Conservation (phyloP, 23 red algal genomes). For the Gracilaria vermiculophylla region DNA sequence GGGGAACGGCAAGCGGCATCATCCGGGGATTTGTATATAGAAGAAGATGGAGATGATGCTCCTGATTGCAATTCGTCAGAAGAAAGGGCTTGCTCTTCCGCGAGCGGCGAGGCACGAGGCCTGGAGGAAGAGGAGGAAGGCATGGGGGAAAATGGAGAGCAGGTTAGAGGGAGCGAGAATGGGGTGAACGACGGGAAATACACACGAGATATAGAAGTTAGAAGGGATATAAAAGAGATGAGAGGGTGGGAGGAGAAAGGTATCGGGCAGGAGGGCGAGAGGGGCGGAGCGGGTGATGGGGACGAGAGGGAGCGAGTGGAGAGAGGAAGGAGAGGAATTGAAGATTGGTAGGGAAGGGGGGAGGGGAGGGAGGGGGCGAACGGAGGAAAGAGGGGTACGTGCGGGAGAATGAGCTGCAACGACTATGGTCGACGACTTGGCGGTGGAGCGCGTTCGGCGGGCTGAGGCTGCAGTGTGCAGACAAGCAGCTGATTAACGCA, state of each 20-base stretch:
- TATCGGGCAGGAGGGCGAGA: neutral
- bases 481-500: slow-evolving; percentile 26
- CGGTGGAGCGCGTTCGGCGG: slow-evolving; percentile 27
- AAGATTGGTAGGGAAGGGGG: neutral
- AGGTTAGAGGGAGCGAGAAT: neutral
- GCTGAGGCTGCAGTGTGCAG: slow-evolving; percentile 16
- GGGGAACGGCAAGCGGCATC: neutral
- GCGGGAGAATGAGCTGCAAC: slow-evolving; percentile 25
- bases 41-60: slow-evolving; percentile 2
- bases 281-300: neutral
- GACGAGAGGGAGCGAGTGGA: neutral
- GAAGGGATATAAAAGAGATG: slow-evolving; percentile 20
- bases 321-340: neutral
- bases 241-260: neutral
- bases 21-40: neutral
- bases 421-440: slow-evolving; percentile 14
- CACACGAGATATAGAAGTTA: slow-evolving; percentile 37
- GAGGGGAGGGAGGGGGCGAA: neutral
- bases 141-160: neutral
- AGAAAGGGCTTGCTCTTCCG: neutral
- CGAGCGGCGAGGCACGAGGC: neutral
- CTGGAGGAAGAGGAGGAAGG: neutral
- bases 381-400: neutral
- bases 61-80: neutral
- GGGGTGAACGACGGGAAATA: slow-evolving; percentile 15